Conservation (phyloP, 1,284 basidiomycete genomes). For the Ceratobasidium sp. region DNA sequence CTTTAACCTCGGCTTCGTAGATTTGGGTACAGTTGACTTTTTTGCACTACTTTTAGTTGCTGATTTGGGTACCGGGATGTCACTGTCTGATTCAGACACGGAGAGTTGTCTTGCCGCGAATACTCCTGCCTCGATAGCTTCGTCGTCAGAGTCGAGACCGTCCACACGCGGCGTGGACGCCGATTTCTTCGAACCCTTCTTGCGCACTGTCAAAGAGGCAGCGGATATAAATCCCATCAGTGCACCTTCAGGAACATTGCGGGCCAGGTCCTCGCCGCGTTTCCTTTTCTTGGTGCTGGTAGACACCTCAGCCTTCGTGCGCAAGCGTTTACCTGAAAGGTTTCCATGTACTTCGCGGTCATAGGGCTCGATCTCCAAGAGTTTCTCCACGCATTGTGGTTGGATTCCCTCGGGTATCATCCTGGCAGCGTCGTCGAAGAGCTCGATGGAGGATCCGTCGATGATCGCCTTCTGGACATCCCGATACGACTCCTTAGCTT, state of each 20-base stretch:
- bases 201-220: slow-evolving; percentile 58
- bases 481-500: slow-evolving; percentile 86
- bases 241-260: slow-evolving; percentile 72
- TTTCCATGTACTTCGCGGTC: slow-evolving; percentile 58
- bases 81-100: background rate
- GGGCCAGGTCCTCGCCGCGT: slow-evolving; percentile 66
- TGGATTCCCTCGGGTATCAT: slow-evolving; percentile 81
- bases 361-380: slow-evolving; percentile 80
- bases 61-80: slow-evolving; percentile 18
- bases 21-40: slow-evolving; percentile 14
- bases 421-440: slow-evolving; percentile 90
- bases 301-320: slow-evolving; percentile 44
- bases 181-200: slow-evolving; percentile 40
- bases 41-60: slow-evolving; percentile 14
- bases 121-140: slow-evolving; percentile 36
- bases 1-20: slow-evolving; percentile 43
- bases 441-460: slow-evolving; percentile 84
- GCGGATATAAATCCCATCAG: slow-evolving; percentile 69
- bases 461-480: slow-evolving; percentile 91
- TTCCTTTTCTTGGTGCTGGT: slow-evolving; percentile 66
- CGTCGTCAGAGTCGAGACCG: slow-evolving; percentile 39
- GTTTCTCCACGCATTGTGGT: slow-evolving; percentile 80
- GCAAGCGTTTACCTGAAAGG: slow-evolving; percentile 52
- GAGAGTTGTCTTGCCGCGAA: slow-evolving; percentile 1
- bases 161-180: slow-evolving; percentile 39